phyloP scores from a whole-genome alignment of 78 protist species.

The Creolimax fragrantissima region DNA sequence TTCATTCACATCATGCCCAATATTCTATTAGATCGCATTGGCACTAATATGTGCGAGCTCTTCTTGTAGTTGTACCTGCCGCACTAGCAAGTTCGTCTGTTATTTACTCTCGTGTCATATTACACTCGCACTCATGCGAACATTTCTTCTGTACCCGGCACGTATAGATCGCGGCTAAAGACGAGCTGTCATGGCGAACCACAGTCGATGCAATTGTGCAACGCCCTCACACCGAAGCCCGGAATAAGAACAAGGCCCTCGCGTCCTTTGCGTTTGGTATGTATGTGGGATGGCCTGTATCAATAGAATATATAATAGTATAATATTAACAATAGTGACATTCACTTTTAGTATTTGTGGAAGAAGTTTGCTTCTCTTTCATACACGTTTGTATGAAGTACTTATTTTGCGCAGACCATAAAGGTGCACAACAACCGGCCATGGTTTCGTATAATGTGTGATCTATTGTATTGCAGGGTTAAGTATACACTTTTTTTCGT shows the following conservation, averaged over 20 bases:
- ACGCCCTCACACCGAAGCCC: background rate
- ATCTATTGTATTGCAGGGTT: too few species aligned
- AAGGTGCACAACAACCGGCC: too few species aligned
- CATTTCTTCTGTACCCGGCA: background rate
- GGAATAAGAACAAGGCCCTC: background rate
- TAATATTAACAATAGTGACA: background rate
- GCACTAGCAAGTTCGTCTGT: background rate
- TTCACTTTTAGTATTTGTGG: background rate
- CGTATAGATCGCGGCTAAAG: background rate
- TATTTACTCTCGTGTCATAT: background rate
- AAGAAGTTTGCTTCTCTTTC: background rate
- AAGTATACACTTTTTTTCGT: background rate
- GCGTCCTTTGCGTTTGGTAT: background rate
- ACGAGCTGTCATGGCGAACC: background rate
- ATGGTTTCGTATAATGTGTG: too few species aligned
- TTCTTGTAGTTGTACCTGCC: background rate
- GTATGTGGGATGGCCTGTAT: background rate
- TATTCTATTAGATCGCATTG: too few species aligned
- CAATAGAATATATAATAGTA: background rate
- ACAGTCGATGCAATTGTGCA: background rate
- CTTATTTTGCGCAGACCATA: too few species aligned
- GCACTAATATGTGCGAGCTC: background rate
- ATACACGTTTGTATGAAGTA: background rate
- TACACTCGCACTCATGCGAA: background rate
- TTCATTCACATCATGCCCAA: background rate